Conservation (phyloP, 306 rosid species). For the Senna siamea region DNA sequence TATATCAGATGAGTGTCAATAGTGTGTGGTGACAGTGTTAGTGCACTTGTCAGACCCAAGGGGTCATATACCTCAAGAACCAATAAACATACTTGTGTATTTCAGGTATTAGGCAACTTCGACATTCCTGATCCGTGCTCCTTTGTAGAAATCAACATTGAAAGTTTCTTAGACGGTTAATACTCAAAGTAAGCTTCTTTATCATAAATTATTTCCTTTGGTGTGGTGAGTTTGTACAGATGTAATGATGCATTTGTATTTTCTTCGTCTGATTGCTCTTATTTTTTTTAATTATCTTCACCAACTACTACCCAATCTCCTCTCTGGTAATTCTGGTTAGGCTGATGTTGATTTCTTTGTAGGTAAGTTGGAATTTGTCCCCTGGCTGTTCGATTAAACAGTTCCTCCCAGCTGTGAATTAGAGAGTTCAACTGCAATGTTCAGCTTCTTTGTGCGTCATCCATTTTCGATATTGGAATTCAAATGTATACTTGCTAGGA, state of each 20-base stretch:
- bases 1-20: no score
- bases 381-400: neutral
- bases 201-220: constrained; percentile 22
- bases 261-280: neutral
- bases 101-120: constrained; percentile 81
- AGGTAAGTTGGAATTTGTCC: constrained; percentile 30
- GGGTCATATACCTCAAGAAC: constrained; percentile 5
- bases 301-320: neutral
- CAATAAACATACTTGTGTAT: constrained; percentile 15
- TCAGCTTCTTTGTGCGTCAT: constrained; percentile 3
- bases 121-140: constrained; percentile 96
- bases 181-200: constrained; percentile 48
- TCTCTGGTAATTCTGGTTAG: neutral
- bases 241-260: constrained; percentile 1
- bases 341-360: constrained; percentile 21
- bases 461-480: neutral
- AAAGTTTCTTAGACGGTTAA: constrained; percentile 56
- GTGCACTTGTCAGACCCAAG: no score
- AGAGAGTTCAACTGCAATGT: constrained; percentile 15
- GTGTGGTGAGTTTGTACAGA: neutral
- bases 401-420: constrained; percentile 28
- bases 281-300: neutral
- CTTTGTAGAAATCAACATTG: constrained; percentile 69
- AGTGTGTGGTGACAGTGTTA: no score
- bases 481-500: constrained; percentile 1